These are phyloP conservation scores for Zymoseptoria passerinii DNA, from an alignment of 2,329 filamentous ascomycete species.

Conservation along the genomic window DNA sequence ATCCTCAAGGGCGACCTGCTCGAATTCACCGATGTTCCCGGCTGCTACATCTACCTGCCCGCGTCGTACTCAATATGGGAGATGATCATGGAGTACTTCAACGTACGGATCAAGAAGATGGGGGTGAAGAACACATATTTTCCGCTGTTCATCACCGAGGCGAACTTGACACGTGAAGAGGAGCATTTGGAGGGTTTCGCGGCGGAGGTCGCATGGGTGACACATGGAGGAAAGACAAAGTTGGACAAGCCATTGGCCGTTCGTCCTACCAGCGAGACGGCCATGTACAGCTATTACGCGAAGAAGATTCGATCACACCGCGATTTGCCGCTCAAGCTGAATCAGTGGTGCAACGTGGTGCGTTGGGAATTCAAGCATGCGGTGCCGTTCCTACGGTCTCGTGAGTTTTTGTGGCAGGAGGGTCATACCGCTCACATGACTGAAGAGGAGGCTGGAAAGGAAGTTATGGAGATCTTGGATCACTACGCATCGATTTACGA, in stretches of 20 bases:
- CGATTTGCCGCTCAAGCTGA: conserved; percentile 85
- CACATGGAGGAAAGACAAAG: conserved; percentile 82
- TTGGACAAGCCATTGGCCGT: conserved; percentile 73
- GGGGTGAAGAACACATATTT: conserved; percentile 95
- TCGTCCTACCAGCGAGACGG: conserved; percentile 62
- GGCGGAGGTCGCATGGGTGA: conserved; percentile 83
- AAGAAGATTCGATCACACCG: conserved; percentile 97
- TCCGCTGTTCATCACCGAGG: conserved; percentile 87
- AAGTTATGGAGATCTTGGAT: conserved; percentile 89
- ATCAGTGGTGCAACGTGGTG: conserved; percentile 96
- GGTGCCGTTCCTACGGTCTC: conserved; percentile 74
- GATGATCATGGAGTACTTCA: conserved; percentile 51
- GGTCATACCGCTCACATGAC: conserved; percentile 89
- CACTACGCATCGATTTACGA: conserved; percentile 89
- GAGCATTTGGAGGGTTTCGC: conserved; percentile 98
- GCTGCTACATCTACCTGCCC: conserved; percentile 85
- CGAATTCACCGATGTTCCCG: conserved; percentile 96
- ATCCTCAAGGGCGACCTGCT: conserved; percentile 96
- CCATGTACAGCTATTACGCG: conserved; percentile 93
- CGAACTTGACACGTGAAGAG: conserved; percentile 80
- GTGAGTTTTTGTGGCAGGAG: conserved; percentile 98
- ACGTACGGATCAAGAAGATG: conserved; percentile 71
- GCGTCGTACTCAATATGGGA: conserved; percentile 62
- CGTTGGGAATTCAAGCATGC: conserved; percentile 96
- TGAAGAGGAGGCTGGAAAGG: conserved; percentile 68